Evolutionary conservation across 2,329 filamentous ascomycete genomes (phyloP), one percentile per base, ranked within the genome.

Genomic region (Colletotrichum filicis): DNA sequence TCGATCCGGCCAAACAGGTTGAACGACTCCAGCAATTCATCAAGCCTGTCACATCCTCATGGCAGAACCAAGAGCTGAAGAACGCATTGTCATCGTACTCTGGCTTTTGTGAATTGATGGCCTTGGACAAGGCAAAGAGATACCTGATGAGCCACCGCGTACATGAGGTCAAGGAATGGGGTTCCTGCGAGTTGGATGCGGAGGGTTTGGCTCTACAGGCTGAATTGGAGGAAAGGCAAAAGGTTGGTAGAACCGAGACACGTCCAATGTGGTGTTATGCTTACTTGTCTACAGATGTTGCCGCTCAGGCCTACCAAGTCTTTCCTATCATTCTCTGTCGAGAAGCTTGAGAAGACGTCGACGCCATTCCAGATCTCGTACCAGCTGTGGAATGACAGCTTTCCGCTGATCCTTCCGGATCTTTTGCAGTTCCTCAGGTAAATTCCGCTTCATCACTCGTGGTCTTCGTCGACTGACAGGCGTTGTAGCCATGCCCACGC

Each of bases 241-340:
- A 93, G 82, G 91, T 90, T 82, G 74, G 84, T 77, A 6, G 42
- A 6, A 6, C 11, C 37, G 5, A 14, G 11, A 22, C 19, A 35
- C 9, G 19, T 46, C 11, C 37, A 26, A 14, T 14, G 16, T 4
- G 49, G 30, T 32, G 28, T 5, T 35, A 42, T 42, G 42, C 65
- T 69, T 22, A 68, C 61, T 66, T 68, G 42, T 8, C 56, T 49
- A 16, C 60, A 93, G 87, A 87, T 89, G 72, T 84, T 98, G 16
- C 97, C 97, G 4, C 84, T 99, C 55, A 91, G 96, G 69, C 90
- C 94, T 7, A 98, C 96, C 1, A 98, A 98, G 80, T 95, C 94
- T 0, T 94, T 98, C 79, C 85, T 99, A n/a, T 94, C 93, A 1
- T 96, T 95, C 61, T 97, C 96, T 0, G 96, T 97, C 0, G 97